Evolutionary conservation across 2,329 filamentous ascomycete species (phyloP), one percentile per base, ranked within the genome.

Genomic region (Fusarium mexicanum): DNA sequence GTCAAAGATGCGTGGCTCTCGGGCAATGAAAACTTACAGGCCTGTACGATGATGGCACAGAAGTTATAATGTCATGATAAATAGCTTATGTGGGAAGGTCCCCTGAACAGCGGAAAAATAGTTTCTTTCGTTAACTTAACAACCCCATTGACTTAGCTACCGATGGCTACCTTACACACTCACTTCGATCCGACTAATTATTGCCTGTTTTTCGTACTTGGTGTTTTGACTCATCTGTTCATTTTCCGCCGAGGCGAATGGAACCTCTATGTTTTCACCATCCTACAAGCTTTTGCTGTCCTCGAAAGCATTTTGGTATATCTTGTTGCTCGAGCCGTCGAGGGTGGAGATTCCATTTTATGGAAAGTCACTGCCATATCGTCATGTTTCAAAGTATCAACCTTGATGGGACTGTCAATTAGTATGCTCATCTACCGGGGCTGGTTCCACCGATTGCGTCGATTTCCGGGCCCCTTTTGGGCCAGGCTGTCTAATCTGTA

Each of bases 111-210:
- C n/a, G 26, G 43, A 26, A 26, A 46, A 26, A 26, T 13, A 18
- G 11, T 20, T 26, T 18, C n/a, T 12, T 9, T 46, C 7, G 17
- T 20, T 26, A 2, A 18, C 7, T 6, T 17, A 46, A 46, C n/a
- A 18, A 26, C 3, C 3, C 2, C n/a, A 24, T 46, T 4, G 0
- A 13, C 43, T 46, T 26, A 18, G 11, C 13, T 20, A 1, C 5
- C 17, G 11, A 46, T 46, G 43, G 43, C 17, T 46, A 8, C 12
- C 17, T 13, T 46, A 13, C 11, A 46, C 5, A 6, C 17, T 46
- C 5, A 20, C 43, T 4, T 12, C 5, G 11, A 20, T 26, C n/a
- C 17, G 17, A 24, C n/a, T 13, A 13, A 18, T 18, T 46, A 46
- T 46, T 18, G n/a, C 24, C 43, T 26, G 0, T 26, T 18, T 9